These are phyloP conservation scores for Ceratocystis papillata DNA, from an alignment of 2,329 filamentous ascomycete genomes.

Conservation along the genomic window DNA sequence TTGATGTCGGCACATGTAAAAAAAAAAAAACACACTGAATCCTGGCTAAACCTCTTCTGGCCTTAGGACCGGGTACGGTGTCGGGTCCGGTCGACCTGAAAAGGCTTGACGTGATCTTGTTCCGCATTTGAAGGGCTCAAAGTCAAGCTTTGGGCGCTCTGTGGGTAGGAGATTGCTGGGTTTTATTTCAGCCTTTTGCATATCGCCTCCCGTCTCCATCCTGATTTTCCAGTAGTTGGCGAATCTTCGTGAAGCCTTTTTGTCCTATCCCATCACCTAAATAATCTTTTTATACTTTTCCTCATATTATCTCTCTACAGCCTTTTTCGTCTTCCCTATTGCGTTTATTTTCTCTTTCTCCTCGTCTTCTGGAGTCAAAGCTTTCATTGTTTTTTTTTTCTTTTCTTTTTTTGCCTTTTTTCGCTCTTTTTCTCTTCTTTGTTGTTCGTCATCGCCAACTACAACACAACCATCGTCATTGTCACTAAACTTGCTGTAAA, in stretches of 20 bases:
- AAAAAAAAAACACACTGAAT: not conserved
- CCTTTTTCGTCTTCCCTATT: not conserved
- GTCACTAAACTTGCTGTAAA: not conserved
- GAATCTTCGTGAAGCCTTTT: not conserved
- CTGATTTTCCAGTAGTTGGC: not conserved
- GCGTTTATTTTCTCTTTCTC: not conserved
- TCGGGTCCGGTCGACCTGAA: not conserved
- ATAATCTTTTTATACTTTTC: not conserved
- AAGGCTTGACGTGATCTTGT: not conserved
- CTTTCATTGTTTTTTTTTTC: constrained; percentile 12
- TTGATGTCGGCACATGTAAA: not conserved
- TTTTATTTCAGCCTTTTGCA: not conserved
- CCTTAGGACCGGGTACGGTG: not conserved
- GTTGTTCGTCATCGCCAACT: not conserved
- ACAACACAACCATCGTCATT: not conserved
- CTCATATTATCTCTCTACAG: not conserved
- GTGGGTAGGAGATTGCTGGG: not conserved
- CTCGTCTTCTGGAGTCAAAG: not conserved
- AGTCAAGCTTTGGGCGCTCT: not conserved
- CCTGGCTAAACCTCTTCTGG: not conserved
- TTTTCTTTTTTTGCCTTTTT: not conserved
- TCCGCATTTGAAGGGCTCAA: not conserved
- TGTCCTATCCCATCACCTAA: not conserved
- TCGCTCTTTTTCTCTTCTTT: not conserved
- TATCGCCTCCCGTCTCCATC: not conserved